These are phyloP conservation scores for Skeletonema tropicum DNA, from an alignment of 108 stramenopile species.

Conservation along the genomic window DNA sequence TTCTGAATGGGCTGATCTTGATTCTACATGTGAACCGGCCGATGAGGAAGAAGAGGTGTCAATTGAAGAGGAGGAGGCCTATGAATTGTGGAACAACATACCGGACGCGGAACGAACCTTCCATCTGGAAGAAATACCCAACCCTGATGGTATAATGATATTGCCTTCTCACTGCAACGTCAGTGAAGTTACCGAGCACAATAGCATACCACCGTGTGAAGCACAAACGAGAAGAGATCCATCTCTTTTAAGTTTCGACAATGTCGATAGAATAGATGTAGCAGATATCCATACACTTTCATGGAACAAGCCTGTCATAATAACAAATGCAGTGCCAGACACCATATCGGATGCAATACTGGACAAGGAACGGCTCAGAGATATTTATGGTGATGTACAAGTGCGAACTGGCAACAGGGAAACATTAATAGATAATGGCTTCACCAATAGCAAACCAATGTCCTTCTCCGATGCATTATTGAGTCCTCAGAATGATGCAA, in stretches of 20 bases:
- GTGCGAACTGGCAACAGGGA: conserved; percentile 54
- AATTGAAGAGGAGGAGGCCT: conserved; percentile 34
- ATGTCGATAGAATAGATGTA: conserved; percentile 29
- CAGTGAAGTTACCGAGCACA: neutral
- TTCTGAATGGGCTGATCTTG: conserved; percentile 4
- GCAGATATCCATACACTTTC: conserved; percentile 1
- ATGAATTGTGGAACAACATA: conserved; percentile 27
- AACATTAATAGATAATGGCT: conserved; percentile 48
- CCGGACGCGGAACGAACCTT: conserved; percentile 28
- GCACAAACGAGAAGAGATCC: conserved; percentile 46
- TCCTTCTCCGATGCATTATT: conserved; percentile 25
- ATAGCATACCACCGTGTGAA: conserved; percentile 15
- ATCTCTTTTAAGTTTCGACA: conserved; percentile 30
- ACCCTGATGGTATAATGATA: conserved; percentile 34
- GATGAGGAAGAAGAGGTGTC: conserved; percentile 30
- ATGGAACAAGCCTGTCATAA: conserved; percentile 24
- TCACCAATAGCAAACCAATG: conserved; percentile 34
- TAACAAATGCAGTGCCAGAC: conserved; percentile 13
- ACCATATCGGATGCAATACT: neutral
- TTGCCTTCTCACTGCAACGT: conserved; percentile 14
- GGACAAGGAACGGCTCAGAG: conserved; percentile 11
- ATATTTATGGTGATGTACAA: conserved; percentile 6
- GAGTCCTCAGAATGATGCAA: neutral
- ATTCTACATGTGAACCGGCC: conserved; percentile 13
- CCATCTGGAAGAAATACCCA: conserved; percentile 29